Base-by-base conservation (phyloP, 1,139 yeast species). In the Yamadazyma mexicana region DNA sequence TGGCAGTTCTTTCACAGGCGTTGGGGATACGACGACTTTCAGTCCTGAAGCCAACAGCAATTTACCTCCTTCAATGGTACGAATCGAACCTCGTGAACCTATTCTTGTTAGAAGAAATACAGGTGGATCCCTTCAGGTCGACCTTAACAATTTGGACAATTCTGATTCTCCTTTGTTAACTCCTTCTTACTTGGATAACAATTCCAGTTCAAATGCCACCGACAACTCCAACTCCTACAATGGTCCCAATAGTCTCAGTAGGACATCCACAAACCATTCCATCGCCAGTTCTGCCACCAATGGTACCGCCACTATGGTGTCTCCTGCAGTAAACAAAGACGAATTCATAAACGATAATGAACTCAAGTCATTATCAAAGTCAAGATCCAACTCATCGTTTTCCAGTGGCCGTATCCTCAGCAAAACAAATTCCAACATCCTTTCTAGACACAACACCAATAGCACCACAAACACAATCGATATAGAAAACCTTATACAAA, bases 401-500 rank as follows among this genome's bases (percentile, higher is more conserved):
- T 40, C 52, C 22, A 47, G 51, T 2, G 31, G 44, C 17, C 28
- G 40, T 22, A 31, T 45, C 18, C 38, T 49, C 11, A 40, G 48
- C 7, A 48, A 48, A 23, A 42, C 49, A 7, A 46, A 42, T 33
- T 48, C 51, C 16, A 49, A 48, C 33, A 35, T 43, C 3, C 35
- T 49, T 5, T 35, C 46, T 7, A 37, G 45, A 25, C 37, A 42
- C 26, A 35, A 43, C 2, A 46, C 52, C n/a, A 42, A 40, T 23
- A 32, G 35, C 10, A 33, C 45, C 5, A 47, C 58, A 26, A 62
- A 64, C 38, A 69, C 79, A 22, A 70, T 87, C 33, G 88, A 89
- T 58, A 77, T 92, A 40, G 98, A 92, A 62, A 95, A 87, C 55
- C 73, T 88, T 38, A 92, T 92, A 44, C 96, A 89, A 64, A 70